Evolutionary conservation across 768 basidiomycete genomes (phyloP), one percentile per base, ranked within the genome.

Genomic region (Boletus vermiculosoides): DNA sequence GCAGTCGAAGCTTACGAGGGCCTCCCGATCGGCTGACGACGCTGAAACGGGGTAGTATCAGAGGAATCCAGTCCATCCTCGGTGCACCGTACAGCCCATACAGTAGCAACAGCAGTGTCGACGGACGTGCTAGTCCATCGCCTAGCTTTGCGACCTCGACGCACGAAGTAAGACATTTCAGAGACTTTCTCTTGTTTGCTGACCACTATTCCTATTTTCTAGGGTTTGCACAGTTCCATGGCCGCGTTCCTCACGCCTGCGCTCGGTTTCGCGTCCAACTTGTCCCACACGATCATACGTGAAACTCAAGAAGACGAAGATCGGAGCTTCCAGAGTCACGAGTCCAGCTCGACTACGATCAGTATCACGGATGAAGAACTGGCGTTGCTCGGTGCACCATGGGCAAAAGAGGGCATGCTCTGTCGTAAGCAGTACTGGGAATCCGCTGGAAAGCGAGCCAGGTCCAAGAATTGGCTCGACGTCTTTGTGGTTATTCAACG

Each of bases 381-480:
- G 13, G 96, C 96, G 2, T 77, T 98, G 37, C 84, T 97, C 16
- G 97, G 97, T 16, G 87, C 97, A 6, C 97, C 97, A 0, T 99
- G 96, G 96, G 97, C 97, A 0, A 99, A 99, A 73, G 97, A 99
- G 72, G 97, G 97, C 13, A 90, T 96, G 79, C 83, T 99, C 10
- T 88, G 88, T 63, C 87, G 95, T 23, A 98, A 98, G 70, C 91
- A 94, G 59, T 98, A 95, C 70, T 94, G 91, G 87, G 96, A 98
- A 65, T 80, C 83, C 3, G 77, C 82, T 1, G 87, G 89, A 15
- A 94, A 90, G 69, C 79, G 94, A 28, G 87, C 92, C 8, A 94
- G 82, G 76, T 88, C 92, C 67, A 96, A 94, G 72, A 76, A 80
- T 12, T 99, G 97, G 97, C 78, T 92, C 66, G 90, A 98, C 63